A percentile compares a stretch with the other conserved stretches of the same genome.
Conservation (phyloP, 257 asterid species). For the Buddleja alternifolia region DNA sequence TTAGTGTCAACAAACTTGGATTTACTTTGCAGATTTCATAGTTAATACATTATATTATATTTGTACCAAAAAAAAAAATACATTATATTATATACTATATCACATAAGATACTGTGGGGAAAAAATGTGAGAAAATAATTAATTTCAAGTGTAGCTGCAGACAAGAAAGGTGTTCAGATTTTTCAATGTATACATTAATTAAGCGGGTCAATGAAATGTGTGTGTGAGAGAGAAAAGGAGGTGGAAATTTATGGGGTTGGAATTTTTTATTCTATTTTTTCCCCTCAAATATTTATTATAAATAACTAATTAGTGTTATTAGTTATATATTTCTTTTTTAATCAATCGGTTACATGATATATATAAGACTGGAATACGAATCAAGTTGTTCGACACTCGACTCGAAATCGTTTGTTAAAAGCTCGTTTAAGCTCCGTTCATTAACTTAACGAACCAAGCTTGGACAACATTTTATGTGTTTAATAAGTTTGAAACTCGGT, state of each 20-base stretch:
- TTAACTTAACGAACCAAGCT: no score
- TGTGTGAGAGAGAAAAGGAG: constrained; percentile 26
- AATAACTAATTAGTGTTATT: no score
- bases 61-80: no score
- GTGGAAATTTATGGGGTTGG: constrained; percentile 25
- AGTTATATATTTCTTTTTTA: no score
- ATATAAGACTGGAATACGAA: no score
- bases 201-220: constrained; percentile 50
- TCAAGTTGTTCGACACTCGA: no score
- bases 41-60: constrained; percentile 17
- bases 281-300: no score
- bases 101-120: constrained; percentile 34
- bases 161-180: constrained; percentile 61
- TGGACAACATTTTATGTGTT: no score
- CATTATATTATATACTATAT: constrained; percentile 23
- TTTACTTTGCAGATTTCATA: constrained; percentile 43
- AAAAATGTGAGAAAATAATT: constrained; percentile 20
- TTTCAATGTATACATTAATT: constrained; percentile 66
- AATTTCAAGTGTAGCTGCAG: constrained; percentile 42
- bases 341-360: no score
- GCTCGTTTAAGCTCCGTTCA: no score
- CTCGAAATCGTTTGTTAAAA: no score
- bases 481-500: no score
- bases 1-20: constrained; percentile 43
- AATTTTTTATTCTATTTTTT: neutral